phyloP scores from a whole-genome alignment of 768 basidiomycete genomes.

The Termitomyces sp. region DNA sequence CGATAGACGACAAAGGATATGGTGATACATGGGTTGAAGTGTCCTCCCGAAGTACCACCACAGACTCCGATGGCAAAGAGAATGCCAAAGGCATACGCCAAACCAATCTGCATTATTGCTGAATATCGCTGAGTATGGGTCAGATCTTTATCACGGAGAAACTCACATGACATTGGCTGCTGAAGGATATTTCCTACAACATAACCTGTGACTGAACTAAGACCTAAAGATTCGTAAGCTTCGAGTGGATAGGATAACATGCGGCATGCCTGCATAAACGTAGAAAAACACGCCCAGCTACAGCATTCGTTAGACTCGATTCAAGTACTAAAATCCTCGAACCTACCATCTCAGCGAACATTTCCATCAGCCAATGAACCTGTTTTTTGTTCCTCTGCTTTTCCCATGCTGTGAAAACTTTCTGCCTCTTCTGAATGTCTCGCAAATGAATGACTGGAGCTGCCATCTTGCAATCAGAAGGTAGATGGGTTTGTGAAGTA shows the following conservation, averaged over 20 bases:
- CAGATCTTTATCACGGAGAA: neutral
- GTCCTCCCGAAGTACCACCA: slow-evolving; percentile 50
- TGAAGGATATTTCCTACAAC: slow-evolving; percentile 39
- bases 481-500: slow-evolving; percentile 1
- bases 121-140: neutral
- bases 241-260: neutral
- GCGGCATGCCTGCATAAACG: slow-evolving; percentile 38
- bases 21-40: slow-evolving; percentile 62
- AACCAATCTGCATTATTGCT: slow-evolving; percentile 53
- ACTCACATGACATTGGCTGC: slow-evolving; percentile 42
- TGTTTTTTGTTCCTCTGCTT: slow-evolving; percentile 32
- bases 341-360: slow-evolving; percentile 37
- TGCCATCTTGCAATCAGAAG: slow-evolving; percentile 9
- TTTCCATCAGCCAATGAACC: slow-evolving; percentile 50
- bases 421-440: slow-evolving; percentile 33
- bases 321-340: neutral
- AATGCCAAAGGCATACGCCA: slow-evolving; percentile 55
- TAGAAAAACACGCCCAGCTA: slow-evolving; percentile 54
- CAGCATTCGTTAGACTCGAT: neutral
- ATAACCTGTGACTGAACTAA: slow-evolving; percentile 50
- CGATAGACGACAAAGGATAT: slow-evolving; percentile 46
- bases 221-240: slow-evolving; percentile 25
- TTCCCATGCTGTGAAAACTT: slow-evolving; percentile 44
- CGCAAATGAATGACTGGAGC: slow-evolving; percentile 29
- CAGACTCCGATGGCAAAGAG: slow-evolving; percentile 50